Evolutionary conservation across 345 rosid species (phyloP).

Genomic region (Populus deltoides): DNA sequence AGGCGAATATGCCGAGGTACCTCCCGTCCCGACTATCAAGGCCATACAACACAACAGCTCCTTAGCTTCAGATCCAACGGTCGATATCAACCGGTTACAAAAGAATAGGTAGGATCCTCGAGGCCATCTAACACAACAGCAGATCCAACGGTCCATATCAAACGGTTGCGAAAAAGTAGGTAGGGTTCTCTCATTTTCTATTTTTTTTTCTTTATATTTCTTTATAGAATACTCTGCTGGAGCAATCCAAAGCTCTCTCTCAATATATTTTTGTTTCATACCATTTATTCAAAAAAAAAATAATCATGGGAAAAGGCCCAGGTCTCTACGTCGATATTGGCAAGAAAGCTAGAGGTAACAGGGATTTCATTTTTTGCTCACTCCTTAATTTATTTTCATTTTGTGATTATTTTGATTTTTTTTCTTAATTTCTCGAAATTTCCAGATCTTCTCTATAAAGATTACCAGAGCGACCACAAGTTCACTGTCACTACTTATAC

Average conservation of each 20-base stretch:
- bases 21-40: slow-evolving; percentile 17
- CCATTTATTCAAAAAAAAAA: slow-evolving; percentile 23
- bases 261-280: neutral
- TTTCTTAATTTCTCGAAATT: neutral
- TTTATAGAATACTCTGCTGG: neutral
- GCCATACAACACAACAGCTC: neutral
- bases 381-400: neutral
- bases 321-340: slow-evolving; percentile 92
- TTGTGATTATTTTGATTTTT: neutral
- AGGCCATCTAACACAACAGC: neutral
- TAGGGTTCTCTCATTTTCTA: slow-evolving; percentile 5
- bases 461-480: slow-evolving; percentile 88
- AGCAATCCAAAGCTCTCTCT: neutral
- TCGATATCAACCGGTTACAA: slow-evolving; percentile 1
- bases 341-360: slow-evolving; percentile 82
- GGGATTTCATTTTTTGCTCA: neutral
- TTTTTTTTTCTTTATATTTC: neutral
- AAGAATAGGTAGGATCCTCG: neutral
- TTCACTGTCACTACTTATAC: slow-evolving; percentile 77
- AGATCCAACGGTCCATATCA: slow-evolving; percentile 30
- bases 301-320: slow-evolving; percentile 84
- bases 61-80: slow-evolving; percentile 27
- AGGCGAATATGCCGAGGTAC: slow-evolving; percentile 16
- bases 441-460: slow-evolving; percentile 85
- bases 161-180: neutral